Conservation (phyloP, 2,329 filamentous ascomycete species). For the Diaporthe vaccinii region DNA sequence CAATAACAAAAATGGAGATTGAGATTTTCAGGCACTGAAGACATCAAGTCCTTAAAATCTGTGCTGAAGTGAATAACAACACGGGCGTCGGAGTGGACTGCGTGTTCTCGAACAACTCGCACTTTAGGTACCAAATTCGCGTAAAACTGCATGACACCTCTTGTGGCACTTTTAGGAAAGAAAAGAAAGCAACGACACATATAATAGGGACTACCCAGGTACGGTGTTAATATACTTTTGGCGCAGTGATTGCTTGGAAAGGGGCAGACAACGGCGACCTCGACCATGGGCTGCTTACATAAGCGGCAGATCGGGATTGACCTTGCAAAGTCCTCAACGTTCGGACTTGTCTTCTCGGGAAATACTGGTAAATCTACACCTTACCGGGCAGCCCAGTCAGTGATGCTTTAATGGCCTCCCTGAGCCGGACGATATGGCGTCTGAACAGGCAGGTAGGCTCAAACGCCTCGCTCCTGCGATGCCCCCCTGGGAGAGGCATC, state of each 20-base stretch:
- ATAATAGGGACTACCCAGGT: neutral
- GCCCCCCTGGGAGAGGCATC: neutral
- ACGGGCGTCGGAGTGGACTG: no score
- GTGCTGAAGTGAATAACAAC: no score
- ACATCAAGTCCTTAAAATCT: neutral
- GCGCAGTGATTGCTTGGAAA: neutral
- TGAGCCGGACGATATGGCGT: slow-evolving; percentile 32
- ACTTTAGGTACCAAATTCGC: neutral
- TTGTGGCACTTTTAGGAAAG: neutral
- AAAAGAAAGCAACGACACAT: neutral
- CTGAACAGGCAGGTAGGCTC: neutral
- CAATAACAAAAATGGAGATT: no score
- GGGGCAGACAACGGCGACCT: neutral
- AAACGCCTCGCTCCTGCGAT: neutral
- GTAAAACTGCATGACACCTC: neutral
- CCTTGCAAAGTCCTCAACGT: slow-evolving; percentile 8
- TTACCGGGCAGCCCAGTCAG: neutral
- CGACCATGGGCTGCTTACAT: neutral
- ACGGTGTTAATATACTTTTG: neutral
- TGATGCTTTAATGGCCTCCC: slow-evolving; percentile 29
- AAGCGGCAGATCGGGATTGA: slow-evolving; percentile 15
- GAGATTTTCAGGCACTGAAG: neutral
- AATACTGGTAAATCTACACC: neutral
- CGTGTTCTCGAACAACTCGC: neutral
- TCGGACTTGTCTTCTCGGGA: neutral